Evolutionary conservation across 2,329 filamentous ascomycete genomes (phyloP).

Genomic region (Fusarium sublunatum): DNA sequence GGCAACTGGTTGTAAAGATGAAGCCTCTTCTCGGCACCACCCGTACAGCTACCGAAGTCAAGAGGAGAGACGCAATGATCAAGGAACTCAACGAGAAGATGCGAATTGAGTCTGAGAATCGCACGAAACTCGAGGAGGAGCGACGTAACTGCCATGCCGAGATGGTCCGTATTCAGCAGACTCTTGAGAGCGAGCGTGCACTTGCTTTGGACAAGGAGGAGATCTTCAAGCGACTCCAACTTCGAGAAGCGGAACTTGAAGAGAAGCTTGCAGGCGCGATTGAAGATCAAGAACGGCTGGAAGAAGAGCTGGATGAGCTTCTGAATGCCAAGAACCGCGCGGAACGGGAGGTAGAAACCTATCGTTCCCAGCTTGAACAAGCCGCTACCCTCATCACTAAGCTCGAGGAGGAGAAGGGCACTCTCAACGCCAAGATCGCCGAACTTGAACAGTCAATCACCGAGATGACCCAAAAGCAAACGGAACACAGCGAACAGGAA

Average conservation of each 20-base stretch:
- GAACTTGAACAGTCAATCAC: constrained; percentile 77
- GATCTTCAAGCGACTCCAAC: constrained; percentile 95
- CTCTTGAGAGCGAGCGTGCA: constrained; percentile 94
- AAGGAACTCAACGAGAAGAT: constrained; percentile 86
- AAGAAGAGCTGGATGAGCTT: constrained; percentile 91
- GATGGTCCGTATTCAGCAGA: constrained; percentile 90
- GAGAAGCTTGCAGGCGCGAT: constrained; percentile 94
- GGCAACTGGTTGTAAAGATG: constrained; percentile 95
- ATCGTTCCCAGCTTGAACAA: constrained; percentile 86
- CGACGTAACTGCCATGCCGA: constrained; percentile 87
- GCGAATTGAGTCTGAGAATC: constrained; percentile 77
- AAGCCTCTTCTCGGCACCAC: constrained; percentile 93
- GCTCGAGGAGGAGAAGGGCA: constrained; percentile 86
- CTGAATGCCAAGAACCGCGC: constrained; percentile 89
- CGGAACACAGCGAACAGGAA: constrained; percentile 80
- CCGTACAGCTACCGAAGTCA: constrained; percentile 90
- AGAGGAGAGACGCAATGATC: constrained; percentile 94
- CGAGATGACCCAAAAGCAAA: constrained; percentile 76
- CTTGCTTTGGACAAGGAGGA: constrained; percentile 97
- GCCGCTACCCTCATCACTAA: constrained; percentile 87
- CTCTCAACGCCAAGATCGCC: constrained; percentile 73
- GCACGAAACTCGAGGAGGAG: constrained; percentile 88
- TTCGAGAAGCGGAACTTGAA: constrained; percentile 89
- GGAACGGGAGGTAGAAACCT: constrained; percentile 84
- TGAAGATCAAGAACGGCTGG: constrained; percentile 92